Conservation (phyloP, 1,284 basidiomycete species). For the Apiotrichum laibachii region DNA sequence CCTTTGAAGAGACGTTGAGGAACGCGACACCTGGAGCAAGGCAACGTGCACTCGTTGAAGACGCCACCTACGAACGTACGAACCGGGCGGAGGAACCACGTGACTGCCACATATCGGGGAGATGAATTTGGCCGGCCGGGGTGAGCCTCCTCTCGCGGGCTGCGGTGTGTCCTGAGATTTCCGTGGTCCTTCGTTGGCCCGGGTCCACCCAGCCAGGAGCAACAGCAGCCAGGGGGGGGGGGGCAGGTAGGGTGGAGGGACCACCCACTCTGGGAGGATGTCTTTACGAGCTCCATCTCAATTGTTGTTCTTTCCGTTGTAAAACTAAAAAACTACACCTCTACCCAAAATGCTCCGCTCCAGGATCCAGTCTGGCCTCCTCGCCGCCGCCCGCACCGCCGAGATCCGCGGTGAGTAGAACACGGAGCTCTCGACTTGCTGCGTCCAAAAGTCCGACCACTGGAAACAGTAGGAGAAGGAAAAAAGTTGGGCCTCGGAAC, state of each 20-base stretch:
- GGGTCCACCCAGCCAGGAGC: no score
- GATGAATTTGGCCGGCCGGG: neutral
- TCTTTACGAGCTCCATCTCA: no score
- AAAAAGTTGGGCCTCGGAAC: neutral
- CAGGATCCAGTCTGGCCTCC: conserved; percentile 28
- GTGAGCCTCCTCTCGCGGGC: neutral
- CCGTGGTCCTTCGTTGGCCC: no score
- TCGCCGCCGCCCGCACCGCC: conserved; percentile 28
- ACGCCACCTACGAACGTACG: no score
- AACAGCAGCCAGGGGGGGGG: no score
- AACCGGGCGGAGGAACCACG: neutral
- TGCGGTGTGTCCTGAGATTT: neutral
- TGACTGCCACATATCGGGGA: neutral
- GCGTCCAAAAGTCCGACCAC: neutral
- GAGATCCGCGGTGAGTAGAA: conserved; percentile 31
- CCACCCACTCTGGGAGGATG: no score
- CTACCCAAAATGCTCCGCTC: conserved; percentile 35
- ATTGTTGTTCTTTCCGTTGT: neutral
- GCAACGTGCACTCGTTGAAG: no score
- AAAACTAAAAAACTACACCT: conserved; percentile 6
- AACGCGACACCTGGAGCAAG: no score
- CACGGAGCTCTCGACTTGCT: neutral
- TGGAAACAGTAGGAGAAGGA: neutral
- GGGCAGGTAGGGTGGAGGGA: no score
- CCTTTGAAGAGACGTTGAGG: no score